Conservation (phyloP, 2,329 filamentous ascomycete species). For the Botrytis tulipae region DNA sequence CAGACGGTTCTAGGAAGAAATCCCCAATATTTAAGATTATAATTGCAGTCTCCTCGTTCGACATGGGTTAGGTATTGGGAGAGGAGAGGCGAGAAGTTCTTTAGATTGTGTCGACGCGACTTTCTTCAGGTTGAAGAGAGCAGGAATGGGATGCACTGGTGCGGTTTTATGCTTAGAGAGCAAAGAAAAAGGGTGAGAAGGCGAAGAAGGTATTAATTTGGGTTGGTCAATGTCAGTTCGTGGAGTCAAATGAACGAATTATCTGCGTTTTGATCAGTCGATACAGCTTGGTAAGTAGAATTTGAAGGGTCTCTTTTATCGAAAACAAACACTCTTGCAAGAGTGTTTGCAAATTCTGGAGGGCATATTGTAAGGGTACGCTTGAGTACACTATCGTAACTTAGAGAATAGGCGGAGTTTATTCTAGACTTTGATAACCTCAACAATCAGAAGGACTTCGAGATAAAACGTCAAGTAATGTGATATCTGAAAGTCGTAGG, state of each 20-base stretch:
- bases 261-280: background rate
- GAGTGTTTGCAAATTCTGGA: background rate
- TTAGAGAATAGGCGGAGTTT: background rate
- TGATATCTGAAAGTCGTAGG: background rate
- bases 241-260: background rate
- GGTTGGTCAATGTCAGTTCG: background rate
- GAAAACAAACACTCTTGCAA: too few relatives aligned
- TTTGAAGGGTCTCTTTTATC: background rate
- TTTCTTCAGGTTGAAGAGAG: background rate
- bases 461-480: background rate
- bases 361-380: background rate
- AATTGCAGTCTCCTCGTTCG: background rate
- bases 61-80: too few relatives aligned
- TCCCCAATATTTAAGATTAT: background rate
- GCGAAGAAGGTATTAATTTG: too few relatives aligned
- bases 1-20: background rate
- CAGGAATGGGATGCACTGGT: background rate
- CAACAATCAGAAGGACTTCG: too few relatives aligned
- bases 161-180: background rate
- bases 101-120: rapidly evolving
- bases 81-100: background rate
- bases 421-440: background rate
- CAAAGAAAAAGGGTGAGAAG: background rate
- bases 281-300: background rate
- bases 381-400: background rate